Evolutionary conservation across 805 yeast species (phyloP).

Genomic region (Candida easanensis): DNA sequence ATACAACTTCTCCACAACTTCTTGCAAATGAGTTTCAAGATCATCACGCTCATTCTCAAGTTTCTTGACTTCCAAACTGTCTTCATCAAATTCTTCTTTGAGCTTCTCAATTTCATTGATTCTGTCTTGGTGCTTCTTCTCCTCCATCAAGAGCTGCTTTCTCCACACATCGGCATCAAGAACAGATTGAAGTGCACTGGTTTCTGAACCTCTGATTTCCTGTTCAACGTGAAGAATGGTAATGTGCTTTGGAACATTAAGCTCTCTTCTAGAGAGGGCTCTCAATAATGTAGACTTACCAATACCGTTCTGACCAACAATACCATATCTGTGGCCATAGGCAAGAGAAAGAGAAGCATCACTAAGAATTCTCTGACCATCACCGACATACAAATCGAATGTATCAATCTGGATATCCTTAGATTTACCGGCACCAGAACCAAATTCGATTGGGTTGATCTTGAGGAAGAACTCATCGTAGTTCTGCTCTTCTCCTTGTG

Average conservation of each 20-base stretch:
- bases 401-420: constrained; percentile 92
- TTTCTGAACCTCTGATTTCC: constrained; percentile 93
- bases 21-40: constrained; percentile 72
- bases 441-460: constrained; percentile 92
- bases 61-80: constrained; percentile 67
- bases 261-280: constrained; percentile 91
- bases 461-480: constrained; percentile 94
- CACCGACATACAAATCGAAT: constrained; percentile 93
- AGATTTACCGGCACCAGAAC: constrained; percentile 90
- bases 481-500: constrained; percentile 62
- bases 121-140: constrained; percentile 68
- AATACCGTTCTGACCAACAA: constrained; percentile 98
- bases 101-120: constrained; percentile 70
- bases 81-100: constrained; percentile 71
- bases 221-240: constrained; percentile 97
- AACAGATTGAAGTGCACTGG: constrained; percentile 89
- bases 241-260: constrained; percentile 91
- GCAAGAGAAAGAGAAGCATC: constrained; percentile 86
- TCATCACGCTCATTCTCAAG: constrained; percentile 90
- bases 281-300: constrained; percentile 94
- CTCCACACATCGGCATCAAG: constrained; percentile 99
- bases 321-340: constrained; percentile 92
- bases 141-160: constrained; percentile 79
- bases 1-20: constrained; percentile 73
- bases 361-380: constrained; percentile 87